Evolutionary conservation across 1,284 basidiomycete species (phyloP), one percentile per base, ranked within the genome.

Genomic region (Ustilago esculenta): DNA sequence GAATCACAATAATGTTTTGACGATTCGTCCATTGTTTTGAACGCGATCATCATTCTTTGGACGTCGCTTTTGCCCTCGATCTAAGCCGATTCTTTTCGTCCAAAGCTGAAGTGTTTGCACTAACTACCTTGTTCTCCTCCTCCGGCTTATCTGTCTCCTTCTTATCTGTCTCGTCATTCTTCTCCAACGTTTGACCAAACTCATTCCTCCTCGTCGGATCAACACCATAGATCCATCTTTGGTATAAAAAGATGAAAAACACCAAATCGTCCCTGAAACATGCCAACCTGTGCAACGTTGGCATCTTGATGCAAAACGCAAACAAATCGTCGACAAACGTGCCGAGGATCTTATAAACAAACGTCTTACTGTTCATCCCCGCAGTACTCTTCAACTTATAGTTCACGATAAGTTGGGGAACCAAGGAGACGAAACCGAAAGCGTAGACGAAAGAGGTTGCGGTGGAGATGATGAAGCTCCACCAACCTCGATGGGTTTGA

Each of bases 291-390:
- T 97, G 94, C 47, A 97, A 86, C 80, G 90, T 88, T 15, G 95
- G 95, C 94, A 97, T 97, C 84, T 92, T 91, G 84, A 95, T 92
- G 79, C 91, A 92, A 83, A 94, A 95, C 18, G 79, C 77, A 58
- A 77, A 68, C 72, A 95, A 87, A 84, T 96, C 94, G 83, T 97
- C 94, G 27, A 96, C 91, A 50, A 85, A 83, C 6, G 92, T 92
- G 25, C 89, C 90, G 45, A 94, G 84, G 3, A 91, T 90, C 85
- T 96, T 96, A 86, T 92, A 97, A 67, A 94, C 89, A 90, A 98
- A 94, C 4, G 94, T 92, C 83, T 94, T 96, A 89, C 94, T 92
- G 10, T 91, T 92, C 89, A 94, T 92, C 80, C 94, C 92, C 33
- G 92, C 89, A 33, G 93, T 92, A 79, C 88, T 90, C 88, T 90